Evolutionary conservation across 106 monocot genomes (phyloP).

Genomic region (Allium fistulosum): DNA sequence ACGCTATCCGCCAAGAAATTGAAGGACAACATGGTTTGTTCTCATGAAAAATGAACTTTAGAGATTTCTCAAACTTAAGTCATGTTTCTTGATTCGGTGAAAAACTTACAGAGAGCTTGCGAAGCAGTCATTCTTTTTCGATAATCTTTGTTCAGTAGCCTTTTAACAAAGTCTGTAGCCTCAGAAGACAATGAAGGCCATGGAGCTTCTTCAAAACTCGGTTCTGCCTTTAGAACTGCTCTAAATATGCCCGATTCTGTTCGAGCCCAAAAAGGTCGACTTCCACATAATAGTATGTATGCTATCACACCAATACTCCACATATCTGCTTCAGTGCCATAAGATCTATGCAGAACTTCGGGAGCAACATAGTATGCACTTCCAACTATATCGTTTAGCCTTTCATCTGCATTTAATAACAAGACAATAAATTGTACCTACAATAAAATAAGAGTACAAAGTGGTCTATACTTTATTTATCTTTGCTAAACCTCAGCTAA

Average conservation of each 20-base stretch:
- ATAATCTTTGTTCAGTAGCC: constrained; percentile 76
- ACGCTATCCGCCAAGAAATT: no score
- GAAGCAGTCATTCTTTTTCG: constrained; percentile 71
- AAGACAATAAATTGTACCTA: neutral
- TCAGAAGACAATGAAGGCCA: constrained; percentile 41
- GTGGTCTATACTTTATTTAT: no score
- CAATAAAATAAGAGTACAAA: neutral
- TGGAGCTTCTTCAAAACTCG: constrained; percentile 81
- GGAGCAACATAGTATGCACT: constrained; percentile 99
- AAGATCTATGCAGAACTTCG: constrained; percentile 93
- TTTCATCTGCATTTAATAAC: constrained; percentile 49
- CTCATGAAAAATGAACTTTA: no score
- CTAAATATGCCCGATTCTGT: constrained; percentile 98
- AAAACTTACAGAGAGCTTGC: constrained; percentile 57
- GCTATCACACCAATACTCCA: constrained; percentile 98
- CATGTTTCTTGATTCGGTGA: neutral
- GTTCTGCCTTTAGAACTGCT: constrained; percentile 87
- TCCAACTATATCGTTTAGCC: constrained; percentile 95
- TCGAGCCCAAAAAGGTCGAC: constrained; percentile 93
- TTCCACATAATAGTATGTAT: constrained; percentile 90
- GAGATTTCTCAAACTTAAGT: no score
- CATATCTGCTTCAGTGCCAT: constrained; percentile 98
- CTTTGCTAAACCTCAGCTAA: no score
- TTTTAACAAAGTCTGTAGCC: constrained; percentile 49
- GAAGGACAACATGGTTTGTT: no score